Evolutionary conservation across 805 yeast genomes (phyloP).

Genomic region (Schwanniomyces occidentalis): DNA sequence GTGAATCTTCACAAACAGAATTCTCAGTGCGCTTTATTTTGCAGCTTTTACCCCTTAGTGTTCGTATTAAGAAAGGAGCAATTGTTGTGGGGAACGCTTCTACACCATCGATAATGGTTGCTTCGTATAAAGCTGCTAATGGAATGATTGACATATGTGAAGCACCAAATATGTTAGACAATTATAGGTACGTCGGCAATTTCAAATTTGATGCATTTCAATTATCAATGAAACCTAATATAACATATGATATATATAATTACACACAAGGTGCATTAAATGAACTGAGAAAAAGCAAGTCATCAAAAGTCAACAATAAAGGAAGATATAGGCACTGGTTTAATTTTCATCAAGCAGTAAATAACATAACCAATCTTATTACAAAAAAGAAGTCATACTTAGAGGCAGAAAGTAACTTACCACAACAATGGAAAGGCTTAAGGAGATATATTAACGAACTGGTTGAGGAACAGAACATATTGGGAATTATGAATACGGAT

Average conservation of each 20-base stretch:
- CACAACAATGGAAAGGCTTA: constrained; percentile 71
- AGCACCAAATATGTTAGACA: constrained; percentile 52
- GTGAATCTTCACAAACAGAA: too few species aligned
- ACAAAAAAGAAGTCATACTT: constrained; percentile 4
- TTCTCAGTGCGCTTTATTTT: constrained; percentile 19
- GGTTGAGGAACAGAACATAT: constrained; percentile 24
- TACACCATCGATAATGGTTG: constrained; percentile 71
- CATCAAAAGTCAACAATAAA: constrained; percentile 6
- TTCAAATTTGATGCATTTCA: constrained; percentile 53
- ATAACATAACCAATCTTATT: constrained; percentile 8
- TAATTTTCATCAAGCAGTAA: constrained; percentile 19
- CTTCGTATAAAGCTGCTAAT: constrained; percentile 53
- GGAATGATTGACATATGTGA: constrained; percentile 59
- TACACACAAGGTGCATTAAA: neutral
- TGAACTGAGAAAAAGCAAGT: neutral
- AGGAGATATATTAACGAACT: constrained; percentile 58
- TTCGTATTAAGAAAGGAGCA: constrained; percentile 65
- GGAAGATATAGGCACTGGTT: constrained; percentile 23
- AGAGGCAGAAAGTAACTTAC: constrained; percentile 5
- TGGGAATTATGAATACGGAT: constrained; percentile 36
- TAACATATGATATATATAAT: constrained; percentile 47
- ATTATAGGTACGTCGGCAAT: constrained; percentile 48
- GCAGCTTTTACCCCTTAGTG: constrained; percentile 58
- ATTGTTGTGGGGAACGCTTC: constrained; percentile 75
- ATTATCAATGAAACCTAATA: constrained; percentile 66